phyloP scores from a whole-genome alignment of 2,329 filamentous ascomycete species.

The Sclerotiophoma versabilis region DNA sequence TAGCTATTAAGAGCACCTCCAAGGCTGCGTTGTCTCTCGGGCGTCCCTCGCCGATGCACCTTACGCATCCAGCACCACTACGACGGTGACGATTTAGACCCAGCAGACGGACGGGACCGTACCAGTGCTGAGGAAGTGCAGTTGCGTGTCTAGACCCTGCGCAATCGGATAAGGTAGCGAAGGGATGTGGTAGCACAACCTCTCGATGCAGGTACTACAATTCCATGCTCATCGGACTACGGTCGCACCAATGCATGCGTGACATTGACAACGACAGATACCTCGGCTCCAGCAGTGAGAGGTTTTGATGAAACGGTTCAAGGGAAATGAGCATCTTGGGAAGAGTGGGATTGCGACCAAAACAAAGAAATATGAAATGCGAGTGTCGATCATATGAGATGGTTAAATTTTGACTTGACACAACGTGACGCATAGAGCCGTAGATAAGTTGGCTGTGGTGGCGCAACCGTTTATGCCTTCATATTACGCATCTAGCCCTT shows the following conservation, averaged over 20 bases:
- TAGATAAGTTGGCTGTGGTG: neutral
- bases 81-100: conserved; percentile 3
- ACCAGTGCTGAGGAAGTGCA: conserved; percentile 8
- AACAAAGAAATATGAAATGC: neutral
- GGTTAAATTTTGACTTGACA: neutral
- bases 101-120: neutral
- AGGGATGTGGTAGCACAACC: conserved; percentile 8
- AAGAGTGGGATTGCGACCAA: neutral
- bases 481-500: neutral
- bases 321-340: neutral
- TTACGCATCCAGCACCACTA: conserved; percentile 12
- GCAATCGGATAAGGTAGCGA: conserved; percentile 10
- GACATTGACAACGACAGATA: neutral
- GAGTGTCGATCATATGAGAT: neutral
- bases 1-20: conserved; percentile 1
- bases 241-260: conserved; percentile 15
- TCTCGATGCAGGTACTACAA: conserved; percentile 10
- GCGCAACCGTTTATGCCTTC: neutral
- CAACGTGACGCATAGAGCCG: no score
- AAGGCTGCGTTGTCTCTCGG: conserved; percentile 10
- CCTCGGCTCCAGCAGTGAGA: neutral
- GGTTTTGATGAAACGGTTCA: neutral
- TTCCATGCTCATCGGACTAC: conserved; percentile 3
- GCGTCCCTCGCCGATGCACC: conserved; percentile 6
- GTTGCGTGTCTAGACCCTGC: conserved; percentile 3